Evolutionary conservation across 495 filamentous ascomycete genomes (phyloP), one percentile per base, ranked within the genome.

Genomic region (Podospora pseudopauciseta): DNA sequence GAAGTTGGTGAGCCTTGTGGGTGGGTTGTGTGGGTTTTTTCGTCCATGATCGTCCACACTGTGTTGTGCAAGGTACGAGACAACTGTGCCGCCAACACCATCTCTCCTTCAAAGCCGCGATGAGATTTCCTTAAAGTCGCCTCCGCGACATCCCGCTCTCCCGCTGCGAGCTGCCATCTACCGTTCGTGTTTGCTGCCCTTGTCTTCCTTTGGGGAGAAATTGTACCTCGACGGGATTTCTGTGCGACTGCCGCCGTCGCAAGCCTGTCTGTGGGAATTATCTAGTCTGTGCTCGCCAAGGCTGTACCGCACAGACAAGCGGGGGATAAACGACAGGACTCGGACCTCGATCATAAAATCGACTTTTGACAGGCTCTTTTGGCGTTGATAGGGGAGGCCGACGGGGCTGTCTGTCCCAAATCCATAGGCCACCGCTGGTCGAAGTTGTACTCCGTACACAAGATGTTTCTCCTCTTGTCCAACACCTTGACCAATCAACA

Each of bases 261-360:
- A 49, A 49, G 39, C 15, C 39, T 49, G 39, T 49, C 7, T 16
- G 15, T 49, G 9, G 2, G 39, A 49, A 13, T 49, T 49, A 49
- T 49, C 39, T 11, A 49, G 39, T 55, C 44, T 16, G 39, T 19
- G 15, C 26, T 27, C 15, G 49, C 26, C 44, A 16, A 57, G 58
- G 68, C 65, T 66, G 64, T 58, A 70, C 65, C 57, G 68, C 68
- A 70, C 68, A 58, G 68, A 70, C 68, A 26, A n/a, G 27, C 7
- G 30, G 16, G 16, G 26, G 27, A 61, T 18, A 30, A 61, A 61
- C 11, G 30, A 30, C 59, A 61, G 56, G 56, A 59, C 19, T 59
- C 39, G 15, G 39, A 49, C 39, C 6, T 49, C 39, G 39, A 49
- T 11, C 39, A 59, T 59, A 20, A 61, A 63, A n/a, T 39, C 11